A percentile compares a stretch with the other conserved stretches of the same genome.
Evolutionary conservation across 2,329 filamentous ascomycete genomes (phyloP).

Genomic region (Leptographium wingfieldii): DNA sequence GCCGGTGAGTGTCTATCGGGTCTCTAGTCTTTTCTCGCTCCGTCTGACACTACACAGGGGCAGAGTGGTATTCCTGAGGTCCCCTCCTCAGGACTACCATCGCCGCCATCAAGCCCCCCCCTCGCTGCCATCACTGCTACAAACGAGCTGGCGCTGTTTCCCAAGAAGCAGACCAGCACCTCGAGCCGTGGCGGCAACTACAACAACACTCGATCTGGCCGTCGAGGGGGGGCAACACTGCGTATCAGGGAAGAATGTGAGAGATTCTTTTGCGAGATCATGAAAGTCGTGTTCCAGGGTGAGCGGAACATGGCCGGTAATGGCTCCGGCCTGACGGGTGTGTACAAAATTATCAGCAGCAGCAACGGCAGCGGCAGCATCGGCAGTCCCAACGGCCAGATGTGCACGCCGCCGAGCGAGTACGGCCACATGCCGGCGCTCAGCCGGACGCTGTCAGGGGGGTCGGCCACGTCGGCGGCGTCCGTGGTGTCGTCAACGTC

Average conservation of each 20-base stretch:
- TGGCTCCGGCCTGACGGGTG: conserved; percentile 82
- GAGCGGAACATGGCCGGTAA: conserved; percentile 67
- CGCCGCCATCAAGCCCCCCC: conserved; percentile 80
- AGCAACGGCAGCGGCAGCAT: conserved; percentile 13
- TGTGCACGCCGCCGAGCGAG: conserved; percentile 36
- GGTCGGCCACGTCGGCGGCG: conserved; percentile 10
- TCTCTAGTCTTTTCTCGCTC: neutral
- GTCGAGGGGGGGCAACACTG: conserved; percentile 85
- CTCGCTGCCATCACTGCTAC: conserved; percentile 60
- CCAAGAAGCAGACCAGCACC: conserved; percentile 29
- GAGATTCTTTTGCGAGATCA: conserved; percentile 98
- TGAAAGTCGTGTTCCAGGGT: conserved; percentile 90
- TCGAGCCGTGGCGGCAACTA: conserved; percentile 13
- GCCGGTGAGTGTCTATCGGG: conserved; percentile 42
- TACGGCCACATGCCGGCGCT: conserved; percentile 23
- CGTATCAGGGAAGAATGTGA: conserved; percentile 99
- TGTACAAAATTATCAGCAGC: conserved; percentile 24
- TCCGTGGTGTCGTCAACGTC: neutral
- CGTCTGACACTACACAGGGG: conserved; percentile 35
- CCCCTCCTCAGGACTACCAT: conserved; percentile 71
- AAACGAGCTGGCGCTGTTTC: conserved; percentile 53
- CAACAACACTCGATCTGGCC: conserved; percentile 27
- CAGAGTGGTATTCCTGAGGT: conserved; percentile 94
- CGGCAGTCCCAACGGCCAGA: conserved; percentile 10
- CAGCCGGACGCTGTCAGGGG: conserved; percentile 14